A percentile compares a stretch with the other conserved stretches of the same genome.
Evolutionary conservation across 306 rosid genomes (phyloP).

Genomic region (Rosa multiflora): DNA sequence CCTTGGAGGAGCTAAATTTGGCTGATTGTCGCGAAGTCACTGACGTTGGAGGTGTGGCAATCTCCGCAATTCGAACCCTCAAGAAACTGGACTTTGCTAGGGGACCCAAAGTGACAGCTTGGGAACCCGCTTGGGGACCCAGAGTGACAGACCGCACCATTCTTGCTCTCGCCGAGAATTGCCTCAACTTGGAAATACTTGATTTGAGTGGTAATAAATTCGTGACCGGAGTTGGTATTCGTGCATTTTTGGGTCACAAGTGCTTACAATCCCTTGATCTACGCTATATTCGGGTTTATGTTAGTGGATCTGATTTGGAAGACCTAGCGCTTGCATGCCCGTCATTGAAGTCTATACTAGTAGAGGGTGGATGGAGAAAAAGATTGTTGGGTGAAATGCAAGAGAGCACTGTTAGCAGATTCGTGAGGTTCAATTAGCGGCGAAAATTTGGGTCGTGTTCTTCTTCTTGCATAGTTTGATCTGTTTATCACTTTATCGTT

Average conservation of each 20-base stretch:
- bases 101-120: constrained; percentile 16
- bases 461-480: no score
- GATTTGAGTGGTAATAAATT: neutral
- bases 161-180: constrained; percentile 26
- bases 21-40: neutral
- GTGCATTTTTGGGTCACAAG: neutral
- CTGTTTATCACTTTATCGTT: no score
- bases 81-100: constrained; percentile 24
- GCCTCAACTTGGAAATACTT: constrained; percentile 8
- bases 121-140: no score
- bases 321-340: neutral
- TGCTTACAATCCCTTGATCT: neutral
- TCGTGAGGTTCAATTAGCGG: no score
- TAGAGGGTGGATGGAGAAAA: no score
- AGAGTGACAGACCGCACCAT: neutral
- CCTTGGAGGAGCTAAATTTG: constrained; percentile 27
- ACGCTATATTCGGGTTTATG: accelerated
- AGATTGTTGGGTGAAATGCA: neutral
- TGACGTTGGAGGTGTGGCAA: neutral
- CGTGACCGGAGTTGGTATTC: neutral
- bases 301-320: neutral
- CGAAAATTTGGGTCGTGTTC: no score
- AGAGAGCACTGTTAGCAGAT: neutral
- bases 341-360: neutral
- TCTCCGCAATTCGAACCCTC: constrained; percentile 22